Evolutionary conservation across 2,329 filamentous ascomycete species (phyloP).

Genomic region (Didymellaceae sp.): DNA sequence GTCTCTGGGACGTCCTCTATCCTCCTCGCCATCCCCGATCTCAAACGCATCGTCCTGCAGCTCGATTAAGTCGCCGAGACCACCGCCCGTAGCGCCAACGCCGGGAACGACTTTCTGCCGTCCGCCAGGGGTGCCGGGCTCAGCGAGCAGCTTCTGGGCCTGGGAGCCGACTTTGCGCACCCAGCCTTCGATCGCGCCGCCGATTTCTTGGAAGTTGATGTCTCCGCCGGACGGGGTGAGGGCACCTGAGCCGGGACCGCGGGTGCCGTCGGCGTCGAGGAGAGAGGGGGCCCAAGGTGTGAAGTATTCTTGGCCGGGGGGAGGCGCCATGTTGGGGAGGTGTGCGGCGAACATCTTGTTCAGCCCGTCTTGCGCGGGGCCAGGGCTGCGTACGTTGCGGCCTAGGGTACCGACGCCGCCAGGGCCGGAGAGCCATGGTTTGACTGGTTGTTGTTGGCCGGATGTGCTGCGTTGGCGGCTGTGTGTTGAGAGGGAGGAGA

Average conservation of each 20-base stretch:
- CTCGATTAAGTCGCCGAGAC: constrained; percentile 72
- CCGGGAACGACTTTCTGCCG: constrained; percentile 43
- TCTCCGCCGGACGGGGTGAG: constrained; percentile 41
- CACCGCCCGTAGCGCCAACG: constrained; percentile 53
- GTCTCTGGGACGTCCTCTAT: constrained; percentile 28
- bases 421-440: constrained; percentile 73
- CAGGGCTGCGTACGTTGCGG: constrained; percentile 73
- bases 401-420: constrained; percentile 87
- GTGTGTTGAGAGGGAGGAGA: constrained; percentile 46
- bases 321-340: constrained; percentile 73
- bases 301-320: constrained; percentile 62
- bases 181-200: constrained; percentile 89
- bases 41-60: constrained; percentile 65
- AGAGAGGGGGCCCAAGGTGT: constrained; percentile 49
- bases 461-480: constrained; percentile 47
- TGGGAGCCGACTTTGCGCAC: constrained; percentile 79
- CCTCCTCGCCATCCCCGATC: constrained; percentile 43
- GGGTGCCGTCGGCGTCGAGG: constrained; percentile 38
- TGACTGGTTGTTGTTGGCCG: constrained; percentile 25
- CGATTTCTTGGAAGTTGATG: constrained; percentile 76
- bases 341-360: constrained; percentile 86
- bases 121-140: constrained; percentile 39
- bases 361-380: constrained; percentile 82
- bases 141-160: constrained; percentile 51
- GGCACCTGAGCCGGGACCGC: constrained; percentile 39